Base-by-base conservation (phyloP, 768 basidiomycete genomes). In the Suillus subalutaceus region DNA sequence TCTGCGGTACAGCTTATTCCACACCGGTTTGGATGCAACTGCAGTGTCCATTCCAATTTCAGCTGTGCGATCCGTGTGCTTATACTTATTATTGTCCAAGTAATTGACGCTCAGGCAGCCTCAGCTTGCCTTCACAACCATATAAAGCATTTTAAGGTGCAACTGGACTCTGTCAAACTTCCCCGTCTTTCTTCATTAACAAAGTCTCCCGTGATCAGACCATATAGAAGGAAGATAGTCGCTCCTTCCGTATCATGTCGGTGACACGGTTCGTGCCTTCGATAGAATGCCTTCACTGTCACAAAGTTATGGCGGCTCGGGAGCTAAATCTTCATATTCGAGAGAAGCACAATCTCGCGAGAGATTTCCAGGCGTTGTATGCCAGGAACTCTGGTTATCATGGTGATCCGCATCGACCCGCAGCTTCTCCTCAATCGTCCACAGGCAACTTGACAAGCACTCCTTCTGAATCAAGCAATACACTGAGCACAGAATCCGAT, bases 401-500 rank as follows among this genome's bases (percentile, higher is more conserved):
- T 50, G 13, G 23, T 56, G 55, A 10, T 10, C 16, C n/a, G 16
- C 23, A 59, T 16, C 58, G 2, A 18, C 16, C 58, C 2, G 23
- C 16, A 40, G 58, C 40, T 41, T 41, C 58, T 26, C 58, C 38
- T 26, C 6, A 5, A 20, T 56, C 55, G 12, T 13, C 32, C 20
- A 35, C 10, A 35, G 32, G 10, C 10, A 56, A 35, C 55, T n/a
- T 20, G 37, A 38, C 37, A 23, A 16, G 58, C 16, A 5, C 23
- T 41, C 38, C 58, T 35, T 56, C 55, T 41, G 58, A 26, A 18
- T 40, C 40, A 8, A 59, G 38, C 23, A 59, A 59, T 59, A 26
- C 58, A 26, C 13, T 59, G 23, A 59, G 38, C 23, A 40, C 37
- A 59, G 37, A 59, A 40, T 59, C 58, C 40, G 58, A 59, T 26